Percentiles rank a stretch among this genome's conserved stretches.
Conservation (phyloP, 2,329 filamentous ascomycete genomes). For the Fusarium falciforme region DNA sequence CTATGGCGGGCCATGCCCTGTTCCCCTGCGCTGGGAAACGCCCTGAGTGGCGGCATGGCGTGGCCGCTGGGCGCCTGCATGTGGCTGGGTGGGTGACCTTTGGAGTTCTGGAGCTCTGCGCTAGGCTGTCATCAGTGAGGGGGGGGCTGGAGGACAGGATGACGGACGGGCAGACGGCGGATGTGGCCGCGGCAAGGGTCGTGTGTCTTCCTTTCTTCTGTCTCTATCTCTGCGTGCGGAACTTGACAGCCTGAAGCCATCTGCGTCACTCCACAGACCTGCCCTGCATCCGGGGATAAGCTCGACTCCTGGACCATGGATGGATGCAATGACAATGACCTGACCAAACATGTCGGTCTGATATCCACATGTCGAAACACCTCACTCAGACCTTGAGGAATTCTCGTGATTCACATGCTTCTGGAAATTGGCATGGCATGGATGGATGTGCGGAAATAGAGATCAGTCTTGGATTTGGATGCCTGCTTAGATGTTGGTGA, state of each 20-base stretch:
- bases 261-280: conserved; percentile 33
- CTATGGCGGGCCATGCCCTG: conserved; percentile 16
- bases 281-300: conserved; percentile 25
- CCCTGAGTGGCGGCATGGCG: conserved; percentile 29
- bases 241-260: conserved; percentile 31
- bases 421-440: neutral
- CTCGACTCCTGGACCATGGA: conserved; percentile 2
- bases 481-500: neutral
- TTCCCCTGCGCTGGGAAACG: conserved; percentile 26
- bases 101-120: neutral
- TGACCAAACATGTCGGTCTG: conserved; percentile 6
- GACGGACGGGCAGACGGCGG: neutral
- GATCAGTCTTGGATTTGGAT: neutral
- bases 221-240: neutral
- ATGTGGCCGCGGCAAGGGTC: conserved; percentile 18
- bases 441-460: neutral
- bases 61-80: conserved; percentile 30
- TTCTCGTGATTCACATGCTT: conserved; percentile 15
- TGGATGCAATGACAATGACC: conserved; percentile 29
- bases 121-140: neutral
- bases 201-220: neutral
- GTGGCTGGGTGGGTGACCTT: conserved; percentile 28
- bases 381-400: conserved; percentile 1
- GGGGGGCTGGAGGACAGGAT: neutral
- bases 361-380: conserved; percentile 15